Conservation (phyloP, 257 asterid genomes). For the Thymus quinquecostatus region DNA sequence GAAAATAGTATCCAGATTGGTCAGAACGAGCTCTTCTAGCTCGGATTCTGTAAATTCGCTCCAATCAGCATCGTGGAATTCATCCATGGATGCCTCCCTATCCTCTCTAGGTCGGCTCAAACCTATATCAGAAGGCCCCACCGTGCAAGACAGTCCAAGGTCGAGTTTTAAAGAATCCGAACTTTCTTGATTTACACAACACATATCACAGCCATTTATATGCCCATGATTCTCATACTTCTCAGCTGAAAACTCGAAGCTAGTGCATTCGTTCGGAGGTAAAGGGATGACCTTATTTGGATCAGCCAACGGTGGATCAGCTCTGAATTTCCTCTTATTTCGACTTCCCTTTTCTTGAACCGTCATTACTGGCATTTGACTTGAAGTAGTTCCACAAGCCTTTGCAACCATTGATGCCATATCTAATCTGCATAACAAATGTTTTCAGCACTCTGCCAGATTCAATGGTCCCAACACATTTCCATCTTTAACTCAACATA, state of each 20-base stretch:
- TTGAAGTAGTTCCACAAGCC: slow-evolving; percentile 64
- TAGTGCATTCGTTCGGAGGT: slow-evolving; percentile 61
- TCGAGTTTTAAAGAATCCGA: slow-evolving; percentile 71
- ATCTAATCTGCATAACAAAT: slow-evolving; percentile 51
- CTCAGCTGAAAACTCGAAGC: slow-evolving; percentile 81
- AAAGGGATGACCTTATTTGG: slow-evolving; percentile 56
- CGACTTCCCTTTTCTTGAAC: slow-evolving; percentile 81
- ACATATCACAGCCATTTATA: slow-evolving; percentile 59
- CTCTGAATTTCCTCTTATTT: slow-evolving; percentile 92
- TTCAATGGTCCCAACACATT: slow-evolving; percentile 32
- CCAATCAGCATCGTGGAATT: slow-evolving; percentile 85
- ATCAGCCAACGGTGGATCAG: slow-evolving; percentile 77
- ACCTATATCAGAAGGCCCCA: slow-evolving; percentile 54
- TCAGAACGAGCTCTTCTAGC: slow-evolving; percentile 81
- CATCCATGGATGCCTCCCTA: slow-evolving; percentile 49
- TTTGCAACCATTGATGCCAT: slow-evolving; percentile 87
- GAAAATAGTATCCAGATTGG: slow-evolving; percentile 78
- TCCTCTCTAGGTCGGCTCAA: slow-evolving; percentile 52
- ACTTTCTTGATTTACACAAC: slow-evolving; percentile 52
- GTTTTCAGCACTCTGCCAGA: slow-evolving; percentile 30
- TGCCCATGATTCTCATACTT: slow-evolving; percentile 58
- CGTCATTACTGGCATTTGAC: slow-evolving; percentile 64
- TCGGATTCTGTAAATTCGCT: slow-evolving; percentile 84
- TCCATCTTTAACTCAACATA: slow-evolving; percentile 24
- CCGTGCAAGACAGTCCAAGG: slow-evolving; percentile 76